Evolutionary conservation across 2,329 filamentous ascomycete species (phyloP), one percentile per base, ranked within the genome.

Genomic region (Neonectria neomacrospora): DNA sequence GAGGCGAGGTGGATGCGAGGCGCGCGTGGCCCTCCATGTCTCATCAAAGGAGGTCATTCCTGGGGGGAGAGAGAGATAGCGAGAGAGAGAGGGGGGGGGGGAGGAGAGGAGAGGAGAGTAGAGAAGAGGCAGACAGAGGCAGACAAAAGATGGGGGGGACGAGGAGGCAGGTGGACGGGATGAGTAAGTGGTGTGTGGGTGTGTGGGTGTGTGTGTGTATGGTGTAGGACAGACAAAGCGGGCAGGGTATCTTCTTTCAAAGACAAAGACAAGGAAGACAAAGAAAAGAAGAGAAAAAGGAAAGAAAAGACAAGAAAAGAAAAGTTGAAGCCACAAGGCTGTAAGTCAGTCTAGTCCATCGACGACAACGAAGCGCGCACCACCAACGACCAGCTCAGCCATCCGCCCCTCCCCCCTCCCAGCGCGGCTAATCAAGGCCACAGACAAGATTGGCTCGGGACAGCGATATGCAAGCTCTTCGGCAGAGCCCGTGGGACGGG

Each of bases 11-110:
- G 50, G 58, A 26, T 50, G 47, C 42, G 50, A 58, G 60, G 48
- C 58, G 63, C 63, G 58, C 63, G 58, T 65, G 63, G 63, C 58
- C 63, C 63, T 62, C 63, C 50, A 58, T 65, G 63, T 65, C 63
- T 63, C 63, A 60, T 54, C n/a, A 42, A 55, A 37, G 26, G 59
- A 62, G 59, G 63, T 65, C 63, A 65, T 59, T 45, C 52, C 32
- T 52, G 28, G 28, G 51, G 42, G 44, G 26, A 16, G 45, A 30
- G 32, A 22, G 44, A 32, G 51, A 30, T 30, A n/a, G n/a, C n/a
- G 30, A 51, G 28, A 26, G 56, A 34, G 51, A 50, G 26, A 28
- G 37, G 14, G 45, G 26, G 47, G 45, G 32, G 26, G 56, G 28
- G 26, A 28, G 37, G 18, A 50, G 26, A 57, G 45, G 42, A 3